Percentiles rank a stretch among this genome's conserved stretches.
phyloP scores from a whole-genome alignment of 2,329 filamentous ascomycete genomes.

The Cladobotryum protrusum region DNA sequence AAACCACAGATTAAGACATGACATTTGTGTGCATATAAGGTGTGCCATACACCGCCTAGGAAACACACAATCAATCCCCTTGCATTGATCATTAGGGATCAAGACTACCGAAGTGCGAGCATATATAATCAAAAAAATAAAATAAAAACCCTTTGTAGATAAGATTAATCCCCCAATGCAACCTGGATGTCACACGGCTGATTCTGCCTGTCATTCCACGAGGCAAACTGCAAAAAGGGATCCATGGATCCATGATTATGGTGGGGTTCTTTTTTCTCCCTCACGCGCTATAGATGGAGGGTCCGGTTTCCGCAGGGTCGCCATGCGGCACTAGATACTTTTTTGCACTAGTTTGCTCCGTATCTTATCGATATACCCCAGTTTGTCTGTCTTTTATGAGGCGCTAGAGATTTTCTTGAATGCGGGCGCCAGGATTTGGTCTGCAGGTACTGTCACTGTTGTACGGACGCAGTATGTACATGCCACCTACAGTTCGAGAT shows the following conservation, averaged over 20 bases:
- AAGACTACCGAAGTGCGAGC: too few species aligned
- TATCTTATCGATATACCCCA: conserved; percentile 18
- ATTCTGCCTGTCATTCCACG: background rate
- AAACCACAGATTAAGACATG: too few species aligned
- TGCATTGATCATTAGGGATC: too few species aligned
- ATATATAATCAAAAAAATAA: too few species aligned
- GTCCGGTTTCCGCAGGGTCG: conserved; percentile 7
- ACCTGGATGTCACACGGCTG: conserved; percentile 8
- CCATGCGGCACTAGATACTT: conserved; percentile 8
- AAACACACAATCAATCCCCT: too few species aligned
- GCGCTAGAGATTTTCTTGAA: conserved; percentile 6
- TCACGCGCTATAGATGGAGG: background rate
- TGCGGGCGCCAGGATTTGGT: background rate
- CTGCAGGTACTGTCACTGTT: conserved; percentile 4
- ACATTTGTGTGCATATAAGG: too few species aligned
- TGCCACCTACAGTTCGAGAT: too few species aligned
- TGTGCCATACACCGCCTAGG: too few species aligned
- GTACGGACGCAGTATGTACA: too few species aligned
- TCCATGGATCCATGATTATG: background rate
- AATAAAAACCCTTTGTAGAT: too few species aligned
- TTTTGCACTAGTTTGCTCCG: conserved; percentile 5
- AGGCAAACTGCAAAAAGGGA: background rate
- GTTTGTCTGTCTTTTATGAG: background rate
- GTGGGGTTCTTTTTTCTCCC: background rate
- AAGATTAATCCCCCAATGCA: conserved; percentile 7